These are phyloP conservation scores for Galerina marginata DNA, from an alignment of 768 basidiomycete species.

Conservation along the genomic window DNA sequence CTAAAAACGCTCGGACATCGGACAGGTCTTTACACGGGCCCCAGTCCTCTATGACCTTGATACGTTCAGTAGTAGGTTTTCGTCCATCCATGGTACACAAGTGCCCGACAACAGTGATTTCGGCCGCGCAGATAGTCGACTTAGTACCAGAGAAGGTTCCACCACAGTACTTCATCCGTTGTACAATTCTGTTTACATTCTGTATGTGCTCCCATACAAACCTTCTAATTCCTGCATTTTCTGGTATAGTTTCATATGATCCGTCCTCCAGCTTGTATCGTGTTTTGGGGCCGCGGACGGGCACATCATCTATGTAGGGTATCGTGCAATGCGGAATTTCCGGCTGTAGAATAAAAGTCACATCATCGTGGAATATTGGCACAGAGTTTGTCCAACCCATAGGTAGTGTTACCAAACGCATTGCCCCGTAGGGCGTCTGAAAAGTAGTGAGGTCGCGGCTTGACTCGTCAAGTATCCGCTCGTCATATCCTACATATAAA, in stretches of 20 bases:
- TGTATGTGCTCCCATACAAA: constrained; percentile 45
- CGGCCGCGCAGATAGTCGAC: constrained; percentile 4
- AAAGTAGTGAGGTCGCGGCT: constrained; percentile 36
- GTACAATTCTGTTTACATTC: constrained; percentile 36
- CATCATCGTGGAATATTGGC: constrained; percentile 38
- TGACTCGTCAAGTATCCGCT: constrained; percentile 17
- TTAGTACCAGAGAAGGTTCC: constrained; percentile 17
- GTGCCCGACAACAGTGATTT: constrained; percentile 13
- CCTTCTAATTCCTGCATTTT: constrained; percentile 34
- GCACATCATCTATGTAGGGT: constrained; percentile 31
- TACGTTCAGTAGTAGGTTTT: constrained; percentile 23
- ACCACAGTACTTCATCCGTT: constrained; percentile 23
- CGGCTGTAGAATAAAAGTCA: constrained; percentile 13
- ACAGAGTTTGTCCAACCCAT: constrained; percentile 39
- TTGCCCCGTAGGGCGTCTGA: constrained; percentile 28
- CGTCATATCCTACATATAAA: constrained; percentile 7
- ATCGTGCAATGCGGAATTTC: constrained; percentile 26
- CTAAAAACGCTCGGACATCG: constrained; percentile 34
- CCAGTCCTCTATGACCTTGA: constrained; percentile 28
- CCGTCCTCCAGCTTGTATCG: constrained; percentile 29
- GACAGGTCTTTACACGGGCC: constrained; percentile 18
- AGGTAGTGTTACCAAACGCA: constrained; percentile 25
- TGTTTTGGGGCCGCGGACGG: constrained; percentile 24
- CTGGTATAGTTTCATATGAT: constrained; percentile 32
- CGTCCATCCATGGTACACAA: constrained; percentile 26